Evolutionary conservation across 169 alveolate genomes (phyloP).

Genomic region (Cryptosporidium ryanae): DNA sequence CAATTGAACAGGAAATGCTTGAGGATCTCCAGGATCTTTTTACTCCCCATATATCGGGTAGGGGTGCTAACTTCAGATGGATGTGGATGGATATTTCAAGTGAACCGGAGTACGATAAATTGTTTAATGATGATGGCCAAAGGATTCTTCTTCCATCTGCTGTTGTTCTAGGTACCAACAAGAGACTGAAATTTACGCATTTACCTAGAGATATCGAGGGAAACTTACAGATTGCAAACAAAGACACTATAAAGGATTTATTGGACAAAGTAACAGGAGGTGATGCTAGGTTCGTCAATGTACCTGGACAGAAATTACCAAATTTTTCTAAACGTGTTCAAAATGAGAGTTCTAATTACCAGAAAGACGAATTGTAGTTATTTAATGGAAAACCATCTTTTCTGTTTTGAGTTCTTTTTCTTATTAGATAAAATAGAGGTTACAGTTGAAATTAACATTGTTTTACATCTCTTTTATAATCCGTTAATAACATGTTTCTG

Average conservation of each 20-base stretch:
- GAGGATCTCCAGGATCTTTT: conserved; percentile 83
- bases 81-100: conserved; percentile 88
- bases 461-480: neutral
- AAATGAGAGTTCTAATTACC: neutral
- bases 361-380: conserved; percentile 52
- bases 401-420: too few relatives aligned
- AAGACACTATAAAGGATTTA: conserved; percentile 80
- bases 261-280: conserved; percentile 88
- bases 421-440: neutral
- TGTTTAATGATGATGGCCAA: conserved; percentile 76
- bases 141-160: conserved; percentile 83
- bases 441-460: neutral
- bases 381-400: too few relatives aligned
- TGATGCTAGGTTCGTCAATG: conserved; percentile 85
- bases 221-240: conserved; percentile 80
- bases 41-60: conserved; percentile 85
- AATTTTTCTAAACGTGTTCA: conserved; percentile 72
- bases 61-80: conserved; percentile 84
- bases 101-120: conserved; percentile 82
- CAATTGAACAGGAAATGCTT: conserved; percentile 84
- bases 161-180: conserved; percentile 85
- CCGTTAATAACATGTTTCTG: too few relatives aligned
- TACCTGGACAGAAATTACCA: conserved; percentile 84
- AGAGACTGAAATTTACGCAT: conserved; percentile 82
- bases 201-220: conserved; percentile 76